These are phyloP conservation scores for Ogataea wickerhamii DNA, from an alignment of 805 yeast genomes.

Conservation along the genomic window DNA sequence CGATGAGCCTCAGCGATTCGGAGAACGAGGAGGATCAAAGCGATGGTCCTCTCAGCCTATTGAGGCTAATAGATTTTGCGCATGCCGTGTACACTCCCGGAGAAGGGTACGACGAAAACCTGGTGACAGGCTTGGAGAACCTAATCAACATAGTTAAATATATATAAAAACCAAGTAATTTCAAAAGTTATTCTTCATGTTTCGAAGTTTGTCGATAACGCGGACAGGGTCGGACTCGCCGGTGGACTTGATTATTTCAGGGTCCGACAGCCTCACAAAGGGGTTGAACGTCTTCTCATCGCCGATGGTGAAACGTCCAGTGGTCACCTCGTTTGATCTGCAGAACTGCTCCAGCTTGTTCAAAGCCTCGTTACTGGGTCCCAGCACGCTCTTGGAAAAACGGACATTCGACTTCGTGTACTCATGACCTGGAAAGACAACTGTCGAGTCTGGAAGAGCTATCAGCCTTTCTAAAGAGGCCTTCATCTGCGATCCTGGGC, in stretches of 20 bases:
- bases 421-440: constrained; percentile 93
- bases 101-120: constrained; percentile 66
- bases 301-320: constrained; percentile 79
- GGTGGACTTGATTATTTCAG: constrained; percentile 54
- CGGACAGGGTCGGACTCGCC: constrained; percentile 47
- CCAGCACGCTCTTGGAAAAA: constrained; percentile 66
- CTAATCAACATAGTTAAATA: constrained; percentile 44
- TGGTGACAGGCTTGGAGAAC: constrained; percentile 65
- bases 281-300: constrained; percentile 87
- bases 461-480: constrained; percentile 59
- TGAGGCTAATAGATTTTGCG: constrained; percentile 85
- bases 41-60: constrained; percentile 43
- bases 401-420: constrained; percentile 79
- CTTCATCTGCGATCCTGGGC: constrained; percentile 79
- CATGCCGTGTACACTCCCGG: constrained; percentile 68
- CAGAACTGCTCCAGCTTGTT: constrained; percentile 50
- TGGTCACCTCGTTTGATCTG: constrained; percentile 60
- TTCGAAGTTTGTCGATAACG: constrained; percentile 71
- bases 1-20: constrained; percentile 22
- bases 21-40: constrained; percentile 25
- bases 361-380: constrained; percentile 47
- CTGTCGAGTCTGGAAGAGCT: constrained; percentile 62
- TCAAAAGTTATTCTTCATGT: constrained; percentile 63
- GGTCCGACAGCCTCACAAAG: constrained; percentile 75
- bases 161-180: constrained; percentile 8